Evolutionary conservation across 345 rosid genomes (phyloP), one percentile per base, ranked within the genome.

Genomic region (Citrus maxima): DNA sequence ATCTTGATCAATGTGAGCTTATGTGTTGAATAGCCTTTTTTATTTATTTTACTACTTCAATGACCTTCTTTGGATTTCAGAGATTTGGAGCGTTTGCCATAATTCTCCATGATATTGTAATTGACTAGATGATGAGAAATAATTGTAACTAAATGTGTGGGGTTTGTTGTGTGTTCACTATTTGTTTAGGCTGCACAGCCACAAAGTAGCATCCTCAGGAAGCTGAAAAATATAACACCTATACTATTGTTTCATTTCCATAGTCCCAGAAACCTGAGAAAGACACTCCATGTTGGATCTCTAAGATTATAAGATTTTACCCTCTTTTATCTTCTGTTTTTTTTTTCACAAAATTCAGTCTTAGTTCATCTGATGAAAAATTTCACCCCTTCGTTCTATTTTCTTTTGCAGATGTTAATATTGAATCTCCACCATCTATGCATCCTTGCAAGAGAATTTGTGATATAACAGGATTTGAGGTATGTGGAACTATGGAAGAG

Each of bases 391-490:
- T 27, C 28, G 6, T 25, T 67, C 56, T 67, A 78, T 79, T 27
- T n/a, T 72, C 46, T 83, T 30, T 42, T 64, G 81, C 89, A 95
- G 98, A 93, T 88, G 80, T 89, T 70, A 93, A 87, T 82, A 91
- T 94, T 63, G 99, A 96, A 80, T 90, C 98, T 16, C 98, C 97
- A 24, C 97, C 97, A 37, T 88, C 99, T 4, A 85, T 89, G 84
- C 94, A 88, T 79, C 98, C 99, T 1, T 73, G 92, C 85, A 90
- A 84, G 93, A 89, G 85, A 84, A 89, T 95, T 55, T 95, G 97
- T 74, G 97, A 92, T 81, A 85, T 95, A 32, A 93, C 99, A 28
- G 97, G 99, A 73, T 95, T 54, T 69, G 95, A 90, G 99, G 98
- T 95, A 81, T 67, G 81, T 72, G 34, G 32, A 7, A n/a, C 35